Evolutionary conservation across 768 basidiomycete species (phyloP), one percentile per base, ranked within the genome.

Genomic region (Cystobasidium onofrii): DNA sequence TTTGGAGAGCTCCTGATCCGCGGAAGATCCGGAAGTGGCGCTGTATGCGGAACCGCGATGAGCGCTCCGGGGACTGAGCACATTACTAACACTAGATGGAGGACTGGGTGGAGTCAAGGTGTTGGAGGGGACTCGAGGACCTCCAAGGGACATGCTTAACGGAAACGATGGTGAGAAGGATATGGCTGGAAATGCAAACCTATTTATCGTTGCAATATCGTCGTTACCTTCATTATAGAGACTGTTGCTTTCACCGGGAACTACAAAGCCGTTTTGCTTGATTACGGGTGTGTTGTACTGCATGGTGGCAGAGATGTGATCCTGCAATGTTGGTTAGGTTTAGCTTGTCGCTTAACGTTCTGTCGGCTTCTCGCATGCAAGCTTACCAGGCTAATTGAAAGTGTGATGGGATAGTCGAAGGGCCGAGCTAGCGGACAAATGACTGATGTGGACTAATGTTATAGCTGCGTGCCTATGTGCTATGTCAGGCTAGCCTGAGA

Each of bases 221-320:
- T 71, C 69, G 33, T 71, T 71, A 31, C 69, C 69, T 10, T 52
- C 52, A 25, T 71, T 71, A 54, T 71, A 71, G 27, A 71, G 29
- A 10, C 25, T 12, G 33, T 23, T 34, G 27, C n/a, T 50, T 50
- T n/a, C 46, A n/a, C 46, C 46, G 20, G 46, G 46, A n/a, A 50
- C 20, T 4, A 50, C 46, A 50, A 50, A 50, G 46, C 46, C 46
- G n/a, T 50, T 50, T 20, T 50, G 46, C 46, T 50, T 50, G 46
- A 50, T 50, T 50, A 50, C 20, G 4, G 46, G 46, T 7, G 46
- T 20, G 39, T 39, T 39, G 39, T 6, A 15, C 39, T 39, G 39
- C 39, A 39, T 39, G 15, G 39, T 39, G 6, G 39, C 39, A 15
- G 39, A 6, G 39, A 39, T 39, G 39, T 6, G 15, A 39, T 6